These are phyloP conservation scores for Carex scoparia DNA, from an alignment of 176 grass and related monocot species.

Conservation along the genomic window DNA sequence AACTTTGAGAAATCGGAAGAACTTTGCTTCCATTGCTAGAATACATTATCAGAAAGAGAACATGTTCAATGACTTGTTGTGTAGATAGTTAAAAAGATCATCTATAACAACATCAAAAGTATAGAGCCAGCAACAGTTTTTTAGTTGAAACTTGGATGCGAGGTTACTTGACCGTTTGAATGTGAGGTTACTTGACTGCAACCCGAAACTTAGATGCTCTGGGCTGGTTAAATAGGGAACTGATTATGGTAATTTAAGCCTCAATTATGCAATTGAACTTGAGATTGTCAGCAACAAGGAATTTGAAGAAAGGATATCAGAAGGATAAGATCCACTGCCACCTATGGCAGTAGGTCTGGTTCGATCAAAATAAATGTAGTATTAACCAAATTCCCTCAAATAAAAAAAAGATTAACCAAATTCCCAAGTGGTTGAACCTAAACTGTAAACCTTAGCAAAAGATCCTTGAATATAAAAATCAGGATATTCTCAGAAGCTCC, in stretches of 20 bases:
- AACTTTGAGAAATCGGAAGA: conserved; percentile 59
- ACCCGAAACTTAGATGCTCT: neutral
- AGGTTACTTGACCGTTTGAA: too few species aligned
- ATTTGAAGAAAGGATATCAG: neutral
- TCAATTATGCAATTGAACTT: neutral
- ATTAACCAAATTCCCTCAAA: too few species aligned
- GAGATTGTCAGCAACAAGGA: neutral
- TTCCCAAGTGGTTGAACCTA: too few species aligned
- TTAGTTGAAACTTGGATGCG: too few species aligned
- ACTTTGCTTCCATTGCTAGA: conserved; percentile 44
- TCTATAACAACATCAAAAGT: neutral
- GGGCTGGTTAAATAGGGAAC: neutral
- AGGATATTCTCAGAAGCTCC: neutral
- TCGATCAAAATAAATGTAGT: too few species aligned
- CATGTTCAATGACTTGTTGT: neutral
- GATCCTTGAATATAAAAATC: too few species aligned
- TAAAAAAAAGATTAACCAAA: too few species aligned
- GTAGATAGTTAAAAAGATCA: neutral
- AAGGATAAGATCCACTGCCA: neutral
- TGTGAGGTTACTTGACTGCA: too few species aligned
- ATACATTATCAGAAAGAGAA: neutral
- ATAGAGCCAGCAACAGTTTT: neutral
- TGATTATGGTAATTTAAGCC: neutral
- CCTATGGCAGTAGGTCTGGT: too few species aligned
- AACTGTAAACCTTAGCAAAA: too few species aligned